These are phyloP conservation scores for Aspergillus melleus DNA, from an alignment of 2,329 filamentous ascomycete species.

Conservation along the genomic window DNA sequence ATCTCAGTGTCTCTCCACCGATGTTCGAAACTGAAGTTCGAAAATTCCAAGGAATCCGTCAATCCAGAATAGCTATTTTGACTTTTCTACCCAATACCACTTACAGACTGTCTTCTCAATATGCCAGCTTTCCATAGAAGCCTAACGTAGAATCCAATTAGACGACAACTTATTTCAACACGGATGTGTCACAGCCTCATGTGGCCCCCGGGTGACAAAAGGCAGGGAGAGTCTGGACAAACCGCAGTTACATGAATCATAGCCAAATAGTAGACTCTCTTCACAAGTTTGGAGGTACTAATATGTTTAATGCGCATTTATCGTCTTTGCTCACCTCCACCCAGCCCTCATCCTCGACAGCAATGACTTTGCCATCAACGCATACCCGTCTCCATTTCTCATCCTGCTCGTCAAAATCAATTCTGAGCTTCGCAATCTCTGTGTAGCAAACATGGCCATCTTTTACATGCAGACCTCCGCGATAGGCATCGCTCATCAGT, in stretches of 20 bases:
- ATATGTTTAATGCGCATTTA: conserved; percentile 21
- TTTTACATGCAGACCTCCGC: conserved; percentile 56
- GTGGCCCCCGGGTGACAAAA: too few relatives aligned
- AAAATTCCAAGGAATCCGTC: too few relatives aligned
- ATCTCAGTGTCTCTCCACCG: too few relatives aligned
- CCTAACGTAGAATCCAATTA: too few relatives aligned
- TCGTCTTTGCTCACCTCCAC: conserved; percentile 58
- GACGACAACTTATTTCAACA: too few relatives aligned
- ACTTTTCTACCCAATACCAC: too few relatives aligned
- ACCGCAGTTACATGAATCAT: background rate
- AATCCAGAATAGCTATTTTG: too few relatives aligned
- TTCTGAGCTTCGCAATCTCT: conserved; percentile 64
- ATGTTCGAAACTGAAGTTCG: too few relatives aligned
- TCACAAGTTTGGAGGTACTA: background rate
- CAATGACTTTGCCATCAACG: conserved; percentile 86
- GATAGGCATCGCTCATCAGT: conserved; percentile 68
- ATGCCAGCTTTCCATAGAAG: too few relatives aligned
- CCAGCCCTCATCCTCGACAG: conserved; percentile 68
- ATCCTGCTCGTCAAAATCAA: conserved; percentile 64
- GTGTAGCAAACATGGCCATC: conserved; percentile 67
- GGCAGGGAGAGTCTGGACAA: too few relatives aligned
- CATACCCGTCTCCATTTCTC: conserved; percentile 79
- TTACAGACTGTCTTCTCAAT: too few relatives aligned
- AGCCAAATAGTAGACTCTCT: background rate
- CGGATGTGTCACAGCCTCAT: too few relatives aligned